Evolutionary conservation across 257 asterid genomes (phyloP).

Genomic region (Thymus quinquecostatus): DNA sequence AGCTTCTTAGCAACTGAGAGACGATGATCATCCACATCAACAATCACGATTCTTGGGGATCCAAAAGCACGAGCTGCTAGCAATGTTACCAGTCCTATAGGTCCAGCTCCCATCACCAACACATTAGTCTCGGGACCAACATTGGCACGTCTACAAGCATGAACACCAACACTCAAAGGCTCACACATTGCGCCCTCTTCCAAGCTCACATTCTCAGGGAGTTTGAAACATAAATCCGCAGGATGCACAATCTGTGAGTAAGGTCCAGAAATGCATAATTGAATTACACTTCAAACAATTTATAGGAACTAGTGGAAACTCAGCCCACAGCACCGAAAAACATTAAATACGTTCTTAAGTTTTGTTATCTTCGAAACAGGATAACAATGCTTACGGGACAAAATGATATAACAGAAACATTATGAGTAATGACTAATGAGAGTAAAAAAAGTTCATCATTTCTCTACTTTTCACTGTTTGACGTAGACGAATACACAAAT

Average conservation of each 20-base stretch:
- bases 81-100: constrained; percentile 84
- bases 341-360: too few species aligned
- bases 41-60: constrained; percentile 72
- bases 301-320: not conserved
- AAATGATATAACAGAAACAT: not conserved
- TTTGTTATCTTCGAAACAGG: too few species aligned
- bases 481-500: constrained; percentile 1
- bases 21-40: constrained; percentile 76
- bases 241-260: constrained; percentile 86
- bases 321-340: not conserved
- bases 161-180: constrained; percentile 93
- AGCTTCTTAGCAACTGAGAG: constrained; percentile 76
- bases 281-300: too few species aligned
- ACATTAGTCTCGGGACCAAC: constrained; percentile 84
- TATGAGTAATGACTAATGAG: not conserved
- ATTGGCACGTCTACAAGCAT: constrained; percentile 90
- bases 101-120: constrained; percentile 92
- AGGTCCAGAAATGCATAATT: not conserved
- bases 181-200: constrained; percentile 99
- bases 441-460: not conserved
- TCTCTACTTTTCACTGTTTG: not conserved
- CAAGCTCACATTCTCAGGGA: constrained; percentile 82
- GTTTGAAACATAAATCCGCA: constrained; percentile 81
- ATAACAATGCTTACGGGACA: too few species aligned
- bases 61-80: constrained; percentile 95